Base-by-base conservation (phyloP, 371 early-diverging fungal genomes). In the Mortierella polycephala region DNA sequence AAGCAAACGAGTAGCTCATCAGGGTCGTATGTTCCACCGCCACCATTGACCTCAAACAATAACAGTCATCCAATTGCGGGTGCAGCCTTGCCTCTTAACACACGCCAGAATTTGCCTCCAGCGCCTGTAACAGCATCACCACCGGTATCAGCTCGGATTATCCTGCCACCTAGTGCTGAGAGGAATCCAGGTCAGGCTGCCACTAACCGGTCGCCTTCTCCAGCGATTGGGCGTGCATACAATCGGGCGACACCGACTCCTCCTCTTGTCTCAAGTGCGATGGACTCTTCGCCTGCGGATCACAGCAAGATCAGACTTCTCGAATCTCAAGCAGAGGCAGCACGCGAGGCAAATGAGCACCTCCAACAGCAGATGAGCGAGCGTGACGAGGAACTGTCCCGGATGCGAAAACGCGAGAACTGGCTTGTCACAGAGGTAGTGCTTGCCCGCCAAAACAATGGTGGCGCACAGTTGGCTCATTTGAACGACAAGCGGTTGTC, bases 391-490 rank as follows among this genome's bases (percentile, higher is more conserved):
- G 59, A 63, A 21, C 21, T 74, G 41, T 69, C 69, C 8, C 52
- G 53, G 45, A 59, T 79, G 64, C 64, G 58, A 54, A 73, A 69
- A 57, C 65, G 80, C 6, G 69, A 79, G 57, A 55, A 73, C 21
- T 79, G 80, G 80, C 30, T 79, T 46, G 51, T 79, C 54, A 57
- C 69, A 2, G 80, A 79, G 47, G 70, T 79, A 10, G 62, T 79
- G 14, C 21, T 79, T 47, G 67, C 76, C 1, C 46, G 76, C 16
- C 68, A 67, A 13, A 60, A 54, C 41, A 62, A 73, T 30, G 45
- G 7, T 6, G 54, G 45, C 4, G 50, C 44, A 44, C 30, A 7
- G 39, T 40, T 40, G 21, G 41, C 39, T 4, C 23, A 21, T 9
- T 30, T 30, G 56, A 70, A 71, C 52, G 55, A 67, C 49, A 65